Conservation (phyloP, 2,329 filamentous ascomycete species). For the Scytalidium sp. region DNA sequence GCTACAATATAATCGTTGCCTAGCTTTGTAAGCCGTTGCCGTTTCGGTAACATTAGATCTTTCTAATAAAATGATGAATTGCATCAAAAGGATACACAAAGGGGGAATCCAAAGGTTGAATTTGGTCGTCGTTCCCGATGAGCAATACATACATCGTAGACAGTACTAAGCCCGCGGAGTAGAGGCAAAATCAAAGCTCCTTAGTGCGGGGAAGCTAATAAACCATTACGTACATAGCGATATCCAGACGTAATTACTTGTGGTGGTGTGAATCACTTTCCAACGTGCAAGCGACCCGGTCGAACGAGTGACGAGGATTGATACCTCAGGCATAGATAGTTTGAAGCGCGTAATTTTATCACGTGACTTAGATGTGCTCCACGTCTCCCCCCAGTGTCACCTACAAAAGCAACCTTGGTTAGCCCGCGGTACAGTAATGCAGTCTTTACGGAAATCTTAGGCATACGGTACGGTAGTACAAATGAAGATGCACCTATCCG, state of each 20-base stretch:
- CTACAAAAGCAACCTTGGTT: too few species aligned
- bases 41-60: background rate
- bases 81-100: background rate
- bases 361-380: too few species aligned
- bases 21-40: background rate
- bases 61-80: background rate
- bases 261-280: background rate
- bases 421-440: too few species aligned
- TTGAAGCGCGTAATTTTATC: too few species aligned
- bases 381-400: too few species aligned
- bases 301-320: too few species aligned
- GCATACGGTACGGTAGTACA: too few species aligned
- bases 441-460: too few species aligned
- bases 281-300: background rate
- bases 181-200: background rate
- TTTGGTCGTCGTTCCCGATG: too few species aligned
- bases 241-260: too few species aligned
- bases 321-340: too few species aligned
- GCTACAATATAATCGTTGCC: background rate
- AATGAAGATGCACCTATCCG: too few species aligned
- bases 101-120: background rate
- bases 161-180: background rate
- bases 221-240: background rate
- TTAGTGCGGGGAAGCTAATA: background rate
- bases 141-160: background rate